Percentiles rank a stretch among this genome's conserved stretches.
Conservation (phyloP, 73 alveolate genomes). For the Tetrahymena malaccensis region DNA sequence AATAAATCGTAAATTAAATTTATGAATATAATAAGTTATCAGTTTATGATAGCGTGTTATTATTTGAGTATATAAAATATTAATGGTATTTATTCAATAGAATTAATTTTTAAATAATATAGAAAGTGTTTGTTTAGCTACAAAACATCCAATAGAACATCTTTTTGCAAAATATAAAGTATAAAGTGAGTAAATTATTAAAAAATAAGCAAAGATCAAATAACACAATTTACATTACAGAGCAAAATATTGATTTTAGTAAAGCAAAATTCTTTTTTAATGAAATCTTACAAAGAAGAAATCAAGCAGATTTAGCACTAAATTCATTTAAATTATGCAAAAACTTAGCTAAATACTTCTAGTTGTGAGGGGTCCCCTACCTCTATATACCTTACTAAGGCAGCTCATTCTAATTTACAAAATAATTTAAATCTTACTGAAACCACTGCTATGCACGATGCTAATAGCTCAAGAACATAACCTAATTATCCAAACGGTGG, state of each 20-base stretch:
- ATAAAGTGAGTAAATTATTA: background rate
- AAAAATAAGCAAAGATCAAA: background rate
- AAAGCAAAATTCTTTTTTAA: background rate
- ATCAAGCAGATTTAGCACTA: background rate
- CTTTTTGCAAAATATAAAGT: background rate
- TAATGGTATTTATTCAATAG: background rate
- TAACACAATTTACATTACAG: background rate
- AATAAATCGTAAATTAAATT: too few relatives aligned
- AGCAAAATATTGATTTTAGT: background rate
- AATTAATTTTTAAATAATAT: too few relatives aligned
- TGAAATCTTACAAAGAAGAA: background rate
- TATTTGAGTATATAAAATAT: background rate
- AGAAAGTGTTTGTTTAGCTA: background rate
- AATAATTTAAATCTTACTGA: background rate
- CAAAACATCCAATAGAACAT: background rate
- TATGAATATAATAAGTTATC: background rate
- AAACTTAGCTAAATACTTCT: background rate
- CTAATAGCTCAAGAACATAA: background rate
- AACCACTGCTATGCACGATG: background rate
- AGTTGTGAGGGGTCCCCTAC: background rate
- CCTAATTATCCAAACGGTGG: background rate
- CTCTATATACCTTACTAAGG: background rate
- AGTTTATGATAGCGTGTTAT: background rate
- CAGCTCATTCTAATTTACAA: background rate
- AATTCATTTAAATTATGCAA: background rate